Conservation (phyloP, 495 filamentous ascomycete genomes). For the Thozetella sp. region DNA sequence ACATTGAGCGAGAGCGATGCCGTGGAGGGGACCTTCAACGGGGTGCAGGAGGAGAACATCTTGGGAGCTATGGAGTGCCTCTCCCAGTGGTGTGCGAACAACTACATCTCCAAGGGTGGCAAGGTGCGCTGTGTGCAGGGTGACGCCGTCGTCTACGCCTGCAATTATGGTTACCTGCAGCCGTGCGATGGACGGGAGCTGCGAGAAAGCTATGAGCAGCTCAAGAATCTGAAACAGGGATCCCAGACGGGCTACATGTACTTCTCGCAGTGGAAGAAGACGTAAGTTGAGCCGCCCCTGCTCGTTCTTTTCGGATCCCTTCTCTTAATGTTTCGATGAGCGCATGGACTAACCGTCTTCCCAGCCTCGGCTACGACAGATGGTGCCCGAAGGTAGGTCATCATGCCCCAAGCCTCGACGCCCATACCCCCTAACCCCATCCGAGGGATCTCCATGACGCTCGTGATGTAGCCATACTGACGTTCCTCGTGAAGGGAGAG, state of each 20-base stretch:
- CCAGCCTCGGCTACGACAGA: background rate
- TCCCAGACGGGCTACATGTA: background rate
- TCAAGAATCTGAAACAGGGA: no score
- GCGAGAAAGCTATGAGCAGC: no score
- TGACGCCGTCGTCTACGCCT: background rate
- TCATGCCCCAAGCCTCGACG: no score
- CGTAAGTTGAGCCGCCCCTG: background rate
- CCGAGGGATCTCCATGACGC: no score
- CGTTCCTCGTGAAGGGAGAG: background rate
- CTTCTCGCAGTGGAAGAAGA: background rate
- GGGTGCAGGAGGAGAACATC: background rate
- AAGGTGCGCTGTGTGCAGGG: background rate
- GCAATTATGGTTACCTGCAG: background rate
- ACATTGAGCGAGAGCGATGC: no score
- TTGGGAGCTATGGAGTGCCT: background rate
- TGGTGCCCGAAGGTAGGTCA: background rate
- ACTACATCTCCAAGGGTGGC: background rate
- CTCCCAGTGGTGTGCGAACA: background rate
- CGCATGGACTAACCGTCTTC: background rate
- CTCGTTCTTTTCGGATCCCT: no score
- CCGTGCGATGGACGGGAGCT: no score
- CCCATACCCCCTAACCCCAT: no score
- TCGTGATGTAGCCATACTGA: no score
- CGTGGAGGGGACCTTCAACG: no score
- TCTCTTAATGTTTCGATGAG: no score